phyloP scores from a whole-genome alignment of 768 basidiomycete species.

The Melanogaster broomeanus region DNA sequence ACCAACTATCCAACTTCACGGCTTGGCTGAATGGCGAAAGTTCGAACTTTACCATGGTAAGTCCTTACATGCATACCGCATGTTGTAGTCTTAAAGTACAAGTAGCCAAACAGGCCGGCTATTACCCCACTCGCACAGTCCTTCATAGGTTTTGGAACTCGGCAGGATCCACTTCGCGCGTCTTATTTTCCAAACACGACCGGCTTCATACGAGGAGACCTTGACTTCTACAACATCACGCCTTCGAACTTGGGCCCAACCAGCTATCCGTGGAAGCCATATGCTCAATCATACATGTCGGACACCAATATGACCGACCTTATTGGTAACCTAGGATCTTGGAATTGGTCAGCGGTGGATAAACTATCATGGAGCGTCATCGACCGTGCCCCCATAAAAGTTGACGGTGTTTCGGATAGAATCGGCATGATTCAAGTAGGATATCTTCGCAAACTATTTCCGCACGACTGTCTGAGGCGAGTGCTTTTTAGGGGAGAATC shows the following conservation, averaged over 20 bases:
- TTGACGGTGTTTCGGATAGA: slow-evolving; percentile 41
- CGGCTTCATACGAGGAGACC: slow-evolving; percentile 71
- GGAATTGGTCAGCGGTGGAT: slow-evolving; percentile 70
- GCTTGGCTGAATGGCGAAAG: slow-evolving; percentile 71
- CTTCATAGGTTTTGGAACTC: slow-evolving; percentile 46
- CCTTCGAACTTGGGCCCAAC: slow-evolving; percentile 40
- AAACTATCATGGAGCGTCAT: slow-evolving; percentile 67
- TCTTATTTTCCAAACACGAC: slow-evolving; percentile 80
- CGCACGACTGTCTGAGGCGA: slow-evolving; percentile 3
- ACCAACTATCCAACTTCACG: slow-evolving; percentile 71
- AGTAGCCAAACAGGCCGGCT: slow-evolving; percentile 46
- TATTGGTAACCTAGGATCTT: slow-evolving; percentile 48
- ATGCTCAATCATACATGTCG: slow-evolving; percentile 52
- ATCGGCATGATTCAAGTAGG: slow-evolving; percentile 69
- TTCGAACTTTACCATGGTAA: slow-evolving; percentile 66
- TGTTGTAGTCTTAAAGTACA: slow-evolving; percentile 3
- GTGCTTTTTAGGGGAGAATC: slow-evolving; percentile 57
- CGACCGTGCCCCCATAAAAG: slow-evolving; percentile 51
- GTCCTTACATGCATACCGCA: slow-evolving; percentile 17
- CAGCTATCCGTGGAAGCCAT: slow-evolving; percentile 47
- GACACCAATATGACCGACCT: slow-evolving; percentile 53
- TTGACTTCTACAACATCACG: slow-evolving; percentile 67
- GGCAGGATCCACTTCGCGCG: slow-evolving; percentile 43
- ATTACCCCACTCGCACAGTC: slow-evolving; percentile 49
- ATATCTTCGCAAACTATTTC: slow-evolving; percentile 10